Evolutionary conservation across 352 stramenopile genomes (phyloP), one percentile per base, ranked within the genome.

Genomic region (Phytophthora gonapodyides): DNA sequence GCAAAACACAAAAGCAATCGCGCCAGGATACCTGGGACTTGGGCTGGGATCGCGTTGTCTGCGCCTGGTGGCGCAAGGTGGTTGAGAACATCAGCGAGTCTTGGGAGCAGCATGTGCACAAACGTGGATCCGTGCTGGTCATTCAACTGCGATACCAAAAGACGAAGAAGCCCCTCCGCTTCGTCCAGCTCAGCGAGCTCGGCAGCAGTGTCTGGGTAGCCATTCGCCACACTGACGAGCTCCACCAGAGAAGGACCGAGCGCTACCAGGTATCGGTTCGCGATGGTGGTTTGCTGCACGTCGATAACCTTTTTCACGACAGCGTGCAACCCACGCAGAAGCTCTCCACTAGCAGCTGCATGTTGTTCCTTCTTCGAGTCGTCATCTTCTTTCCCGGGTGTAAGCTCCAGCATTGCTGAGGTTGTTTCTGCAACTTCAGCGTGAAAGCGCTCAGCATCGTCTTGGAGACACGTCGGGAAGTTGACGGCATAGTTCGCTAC

Each of bases 31-130:
- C 37, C 45, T 3, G 65, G 45, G 13, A 69, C 57, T 58, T 80
- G 70, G 4, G 44, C 34, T 31, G 53, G 27, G 15, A 67, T 57
- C 21, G 37, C 35, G 30, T 61, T 63, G 7, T 70, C 59, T 34
- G 31, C 13, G 44, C 33, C 36, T 52, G 55, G 46, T 27, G 60
- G 12, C 21, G 48, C 3, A 11, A 51, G 49, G 45, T 70, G 36
- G 19, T 56, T 61, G 6, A 88, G 61, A 13, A 90, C 36, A 31
- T 21, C 44, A 7, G 73, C 70, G 31, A 93, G 54, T 61, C 76
- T 78, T 5, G 84, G 78, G 7, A 91, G 69, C 50, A 91, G 55
- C 41, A 91, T 63, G 15, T 69, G 62, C 21, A 91, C 84, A 58
- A 91, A 89, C 19, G 69, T 50, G 3, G 67, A 51, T 5, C 77